Base-by-base conservation (phyloP, 1,284 basidiomycete species). In the Ceratobasidium sp. region DNA sequence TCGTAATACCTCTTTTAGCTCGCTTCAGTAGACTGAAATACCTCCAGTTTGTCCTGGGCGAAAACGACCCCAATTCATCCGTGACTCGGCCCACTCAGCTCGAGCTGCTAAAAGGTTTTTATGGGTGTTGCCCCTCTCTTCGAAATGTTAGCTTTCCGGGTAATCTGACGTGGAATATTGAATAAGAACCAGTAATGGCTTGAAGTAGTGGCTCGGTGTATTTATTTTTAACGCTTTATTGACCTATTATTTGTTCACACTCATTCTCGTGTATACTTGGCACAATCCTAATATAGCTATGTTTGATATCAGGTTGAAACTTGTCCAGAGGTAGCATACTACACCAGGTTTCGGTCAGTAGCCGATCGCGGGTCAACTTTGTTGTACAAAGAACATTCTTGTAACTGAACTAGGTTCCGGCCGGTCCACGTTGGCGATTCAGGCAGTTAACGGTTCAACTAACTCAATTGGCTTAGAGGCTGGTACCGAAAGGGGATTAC, bases 151-250 rank as follows among this genome's bases (percentile, higher is more conserved):
- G 57, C n/a, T 74, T 74, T 60, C 70, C 70, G 14, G 71, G 57
- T n/a, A 74, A 74, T 46, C 33, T 74, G 18, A 74, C 71, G 16
- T 74, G 71, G 71, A 74, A 74, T 38, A 74, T 74, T 41, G 71
- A 74, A 41, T 65, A 62, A 33, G 18, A 14, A 14, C 8, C 5
- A 16, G 48, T 18, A 18, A 4, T 50, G 14, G 6, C 48, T 50
- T 50, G 14, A 5, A 50, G 20, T 18, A 16, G 48, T 10, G 2
- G 59, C 7, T 38, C 18, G 30, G 5, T 12, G 2, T 60, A 60
- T 60, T 60, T 60, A 60, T 60, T 35, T 14, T 35, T 60, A 60
- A 60, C 30, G 14, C 33, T 35, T 60, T 60, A 60, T 60, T 35
- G 33, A 38, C 27, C 33, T 35, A 8, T 20, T 35, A 20, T 60